Base-by-base conservation (phyloP, 176 grass and related monocot species). In the Chloris gayana region DNA sequence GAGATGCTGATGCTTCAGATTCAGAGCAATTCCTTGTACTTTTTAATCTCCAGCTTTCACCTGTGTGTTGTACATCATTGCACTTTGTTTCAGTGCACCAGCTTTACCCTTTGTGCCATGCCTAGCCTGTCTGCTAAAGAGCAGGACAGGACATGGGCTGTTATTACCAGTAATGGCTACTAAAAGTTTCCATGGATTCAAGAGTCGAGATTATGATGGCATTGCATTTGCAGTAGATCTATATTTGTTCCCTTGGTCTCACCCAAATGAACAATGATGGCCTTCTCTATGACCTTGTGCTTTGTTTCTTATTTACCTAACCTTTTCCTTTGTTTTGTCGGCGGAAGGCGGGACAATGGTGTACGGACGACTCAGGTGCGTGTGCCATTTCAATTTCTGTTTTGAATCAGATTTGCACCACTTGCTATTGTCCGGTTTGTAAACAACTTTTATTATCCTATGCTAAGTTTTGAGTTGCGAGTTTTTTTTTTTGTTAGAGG, bases 111-210 rank as follows among this genome's bases (percentile, higher is more conserved):
- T 6, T 38, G 24, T 72, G 62, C 77, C 76, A 74, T 86, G 69
- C 38, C 38, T 66, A 68, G 65, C 18, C 19, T 85, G 83, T 82
- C 87, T 68, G 72, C 78, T 85, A 73, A 89, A 85, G 83, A 22
- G 59, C 47, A 27, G 57, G n/a, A n/a, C n/a, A n/a, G n/a, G 50
- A 2, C 78, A 75, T 17, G 0, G 46, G 29, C 67, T 44, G 66
- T 41, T 69, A 41, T 22, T 42, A 69, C 35, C 18, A 69, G 34
- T 29, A 32, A 19, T 77, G 14, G 54, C 66, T 35, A 79, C 32
- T 56, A 46, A 69, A 87, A 82, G 79, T 47, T 56, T 44, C 70
- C 66, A 72, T 46, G 8, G 32, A 44, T 24, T 27, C 44, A 64
- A 63, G 74, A 30, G 82, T 70, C 67, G 44, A 42, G 33, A 51